Base-by-base conservation (phyloP, 176 grass and related monocot genomes). In the Carex scoparia region DNA sequence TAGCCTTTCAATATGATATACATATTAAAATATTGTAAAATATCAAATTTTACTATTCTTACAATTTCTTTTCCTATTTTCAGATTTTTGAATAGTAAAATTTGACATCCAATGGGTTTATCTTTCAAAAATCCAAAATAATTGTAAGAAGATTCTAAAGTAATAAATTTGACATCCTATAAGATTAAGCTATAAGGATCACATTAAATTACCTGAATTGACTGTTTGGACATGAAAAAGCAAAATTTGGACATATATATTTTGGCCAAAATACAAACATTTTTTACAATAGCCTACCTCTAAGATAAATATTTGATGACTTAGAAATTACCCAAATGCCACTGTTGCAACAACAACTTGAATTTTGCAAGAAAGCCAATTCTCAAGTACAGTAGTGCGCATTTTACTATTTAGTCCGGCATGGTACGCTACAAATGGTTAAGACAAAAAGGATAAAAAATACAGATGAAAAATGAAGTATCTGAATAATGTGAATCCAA, bases 291-390 rank as follows among this genome's bases (percentile, higher is more conserved):
- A 44, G 15, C 16, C 16, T n/a, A 70, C 9, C 67, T 70, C 15
- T 37, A 70, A 38, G 15, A 82, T 61, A 82, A 46, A 66, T 46
- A 84, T 28, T 86, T 61, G 48, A 81, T 7, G 62, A 72, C 37
- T 10, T 65, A 83, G n/a, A 44, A 82, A 78, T 81, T 98, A 98
- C 95, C 95, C 95, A 82, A 98, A 98, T 72, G 95, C 95, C 42
- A 98, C 89, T 91, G 95, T 98, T 78, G 93, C 95, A 84, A 95
- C 93, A 81, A 98, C 89, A 37, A 94, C 93, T 91, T 98, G 93
- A 89, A 87, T 88, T 90, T 89, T 94, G n/a, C 86, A 94, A 37
- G 93, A 95, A 80, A 98, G 89, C 95, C 95, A 95, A 65, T 98
- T 89, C 13, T 90, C 93, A 48, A 98, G 88, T 88, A 95, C 88